Conservation (phyloP, 208 protist genomes). For the Spongospora subterranea region DNA sequence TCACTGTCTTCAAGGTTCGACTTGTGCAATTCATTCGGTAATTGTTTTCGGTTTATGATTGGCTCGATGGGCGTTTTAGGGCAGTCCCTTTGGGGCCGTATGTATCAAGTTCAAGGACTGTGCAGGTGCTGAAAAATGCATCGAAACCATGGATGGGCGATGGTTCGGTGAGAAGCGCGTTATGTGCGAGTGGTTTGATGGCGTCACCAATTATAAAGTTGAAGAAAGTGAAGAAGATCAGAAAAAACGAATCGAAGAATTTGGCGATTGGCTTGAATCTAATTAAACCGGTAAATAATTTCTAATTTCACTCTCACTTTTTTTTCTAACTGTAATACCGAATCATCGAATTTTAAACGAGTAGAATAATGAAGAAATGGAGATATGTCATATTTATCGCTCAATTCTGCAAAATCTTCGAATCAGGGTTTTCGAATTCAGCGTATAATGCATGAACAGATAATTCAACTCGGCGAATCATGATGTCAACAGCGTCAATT, state of each 20-base stretch:
- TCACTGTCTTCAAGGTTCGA: constrained; percentile 14
- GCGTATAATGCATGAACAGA: too few species aligned
- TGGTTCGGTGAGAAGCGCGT: background rate
- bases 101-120: constrained; percentile 39
- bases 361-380: too few species aligned
- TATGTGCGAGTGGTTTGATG: constrained; percentile 30
- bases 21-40: background rate
- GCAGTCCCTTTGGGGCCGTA: constrained; percentile 16
- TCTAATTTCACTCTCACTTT: background rate
- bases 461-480: too few species aligned
- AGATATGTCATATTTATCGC: too few species aligned
- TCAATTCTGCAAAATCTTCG: too few species aligned
- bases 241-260: constrained; percentile 42
- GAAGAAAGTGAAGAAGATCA: constrained; percentile 14
- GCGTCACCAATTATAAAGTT: constrained; percentile 50
- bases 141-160: constrained; percentile 18
- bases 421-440: too few species aligned
- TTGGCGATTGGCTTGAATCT: constrained; percentile 34
- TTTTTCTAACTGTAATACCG: too few species aligned
- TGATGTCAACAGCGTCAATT: too few species aligned
- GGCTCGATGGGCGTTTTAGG: too few species aligned
- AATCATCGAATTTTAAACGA: too few species aligned
- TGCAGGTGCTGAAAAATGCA: constrained; percentile 30
- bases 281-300: background rate
- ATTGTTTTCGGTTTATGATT: background rate